Conservation (phyloP, 2,329 filamentous ascomycete genomes). For the Penicillium concentricum region DNA sequence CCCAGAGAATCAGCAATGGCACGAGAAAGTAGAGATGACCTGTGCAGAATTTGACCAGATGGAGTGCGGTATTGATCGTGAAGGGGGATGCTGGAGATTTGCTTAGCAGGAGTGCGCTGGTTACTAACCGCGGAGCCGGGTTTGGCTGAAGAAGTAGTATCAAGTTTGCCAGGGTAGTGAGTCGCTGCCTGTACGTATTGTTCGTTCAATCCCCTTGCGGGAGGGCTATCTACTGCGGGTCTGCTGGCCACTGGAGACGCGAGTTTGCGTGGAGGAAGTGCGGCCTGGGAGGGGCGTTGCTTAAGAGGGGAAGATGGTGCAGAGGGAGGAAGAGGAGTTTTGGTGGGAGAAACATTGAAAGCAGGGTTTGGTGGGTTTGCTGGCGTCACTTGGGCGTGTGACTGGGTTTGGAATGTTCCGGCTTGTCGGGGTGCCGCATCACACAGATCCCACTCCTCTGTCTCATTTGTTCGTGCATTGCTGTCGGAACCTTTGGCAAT, state of each 20-base stretch:
- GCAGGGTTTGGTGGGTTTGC: constrained; percentile 47
- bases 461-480: constrained; percentile 64
- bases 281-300: constrained; percentile 49
- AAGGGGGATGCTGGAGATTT: neutral
- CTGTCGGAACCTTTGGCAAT: constrained; percentile 75
- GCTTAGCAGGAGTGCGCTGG: neutral
- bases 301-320: constrained; percentile 56
- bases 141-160: neutral
- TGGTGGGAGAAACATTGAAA: constrained; percentile 54
- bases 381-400: constrained; percentile 59
- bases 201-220: constrained; percentile 6
- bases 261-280: constrained; percentile 45
- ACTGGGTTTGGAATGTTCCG: constrained; percentile 37
- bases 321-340: constrained; percentile 53
- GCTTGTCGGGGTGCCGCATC: constrained; percentile 28
- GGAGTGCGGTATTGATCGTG: neutral
- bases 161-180: constrained; percentile 3
- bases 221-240: constrained; percentile 29
- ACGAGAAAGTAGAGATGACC: constrained; percentile 9
- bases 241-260: constrained; percentile 43
- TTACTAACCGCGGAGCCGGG: neutral
- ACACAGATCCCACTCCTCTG: constrained; percentile 33
- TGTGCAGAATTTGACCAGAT: constrained; percentile 6
- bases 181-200: constrained; percentile 11
- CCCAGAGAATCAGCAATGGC: constrained; percentile 5